These are phyloP conservation scores for Kwoniella bestiolae DNA, from an alignment of 768 basidiomycete species.

Conservation along the genomic window DNA sequence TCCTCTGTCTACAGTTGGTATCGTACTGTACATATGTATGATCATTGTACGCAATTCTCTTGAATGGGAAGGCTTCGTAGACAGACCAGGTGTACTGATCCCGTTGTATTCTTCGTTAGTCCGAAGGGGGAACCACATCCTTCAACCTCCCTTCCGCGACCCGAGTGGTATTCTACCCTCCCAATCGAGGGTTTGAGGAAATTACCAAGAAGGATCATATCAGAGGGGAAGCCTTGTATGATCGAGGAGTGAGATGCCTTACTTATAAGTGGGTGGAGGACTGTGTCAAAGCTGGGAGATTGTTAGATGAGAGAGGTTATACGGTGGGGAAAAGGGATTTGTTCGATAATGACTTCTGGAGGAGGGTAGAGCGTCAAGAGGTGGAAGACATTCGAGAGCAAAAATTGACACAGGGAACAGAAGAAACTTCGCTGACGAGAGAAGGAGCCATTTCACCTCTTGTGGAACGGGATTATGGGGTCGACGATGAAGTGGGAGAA, in stretches of 20 bases:
- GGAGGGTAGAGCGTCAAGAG: background rate
- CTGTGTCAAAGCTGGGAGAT: background rate
- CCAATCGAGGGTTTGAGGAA: background rate
- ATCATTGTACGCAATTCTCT: too few species aligned
- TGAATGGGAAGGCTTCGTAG: too few species aligned
- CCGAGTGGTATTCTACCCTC: background rate
- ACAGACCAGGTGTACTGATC: too few species aligned
- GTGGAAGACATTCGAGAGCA: background rate
- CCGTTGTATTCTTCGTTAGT: background rate
- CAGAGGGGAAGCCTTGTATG: background rate
- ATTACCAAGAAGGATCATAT: background rate
- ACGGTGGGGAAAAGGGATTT: background rate
- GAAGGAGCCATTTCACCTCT: too few species aligned
- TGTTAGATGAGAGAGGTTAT: background rate
- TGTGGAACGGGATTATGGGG: too few species aligned
- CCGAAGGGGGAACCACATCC: background rate
- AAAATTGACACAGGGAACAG: too few species aligned
- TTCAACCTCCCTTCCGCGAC: background rate
- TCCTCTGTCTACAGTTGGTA: too few species aligned
- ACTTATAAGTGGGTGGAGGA: conserved; percentile 1
- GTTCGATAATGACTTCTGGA: background rate
- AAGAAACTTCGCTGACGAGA: too few species aligned
- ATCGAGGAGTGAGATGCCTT: background rate
- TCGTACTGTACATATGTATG: too few species aligned
- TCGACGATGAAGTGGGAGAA: too few species aligned